Conservation (phyloP, 2,329 filamentous ascomycete genomes). For the Metarhizium guizhouense region DNA sequence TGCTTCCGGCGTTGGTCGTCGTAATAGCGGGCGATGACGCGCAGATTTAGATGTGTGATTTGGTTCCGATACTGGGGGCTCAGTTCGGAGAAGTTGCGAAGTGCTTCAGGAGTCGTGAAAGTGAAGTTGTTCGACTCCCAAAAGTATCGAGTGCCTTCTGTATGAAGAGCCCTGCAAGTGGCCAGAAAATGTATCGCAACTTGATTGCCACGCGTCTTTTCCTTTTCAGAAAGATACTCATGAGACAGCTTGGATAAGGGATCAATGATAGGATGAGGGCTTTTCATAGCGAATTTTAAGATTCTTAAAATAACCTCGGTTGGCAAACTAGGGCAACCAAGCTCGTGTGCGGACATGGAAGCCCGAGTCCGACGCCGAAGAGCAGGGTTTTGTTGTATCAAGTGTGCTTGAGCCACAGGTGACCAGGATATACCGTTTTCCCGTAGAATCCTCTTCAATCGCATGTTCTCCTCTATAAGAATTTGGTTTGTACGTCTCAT, state of each 20-base stretch:
- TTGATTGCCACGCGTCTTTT: slow-evolving; percentile 35
- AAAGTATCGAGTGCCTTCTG: slow-evolving; percentile 39
- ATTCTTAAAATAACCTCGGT: slow-evolving; percentile 44
- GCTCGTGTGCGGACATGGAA: slow-evolving; percentile 18
- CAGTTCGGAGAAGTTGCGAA: slow-evolving; percentile 40
- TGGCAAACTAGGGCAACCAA: slow-evolving; percentile 34
- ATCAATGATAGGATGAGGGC: slow-evolving; percentile 41
- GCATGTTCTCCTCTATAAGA: slow-evolving; percentile 39
- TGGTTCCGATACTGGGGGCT: slow-evolving; percentile 30
- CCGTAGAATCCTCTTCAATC: slow-evolving; percentile 41
- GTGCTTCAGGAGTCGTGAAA: slow-evolving; percentile 43
- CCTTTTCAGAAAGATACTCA: slow-evolving; percentile 34
- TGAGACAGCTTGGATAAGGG: slow-evolving; percentile 36
- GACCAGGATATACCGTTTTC: slow-evolving; percentile 45
- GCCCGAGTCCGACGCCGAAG: slow-evolving; percentile 23
- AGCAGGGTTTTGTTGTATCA: slow-evolving; percentile 21
- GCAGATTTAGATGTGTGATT: slow-evolving; percentile 38
- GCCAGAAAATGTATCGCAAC: slow-evolving; percentile 45
- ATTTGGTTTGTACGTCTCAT: slow-evolving; percentile 36
- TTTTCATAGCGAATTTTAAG: slow-evolving; percentile 41
- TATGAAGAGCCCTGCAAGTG: slow-evolving; percentile 39
- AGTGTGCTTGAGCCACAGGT: slow-evolving; percentile 23
- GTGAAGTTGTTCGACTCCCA: slow-evolving; percentile 45
- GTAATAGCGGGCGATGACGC: slow-evolving; percentile 47
- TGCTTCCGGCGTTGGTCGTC: slow-evolving; percentile 39